Percentiles rank a stretch among this genome's conserved stretches.
Evolutionary conservation across 2,329 filamentous ascomycete genomes (phyloP).

Genomic region (Aureobasidium sp.): DNA sequence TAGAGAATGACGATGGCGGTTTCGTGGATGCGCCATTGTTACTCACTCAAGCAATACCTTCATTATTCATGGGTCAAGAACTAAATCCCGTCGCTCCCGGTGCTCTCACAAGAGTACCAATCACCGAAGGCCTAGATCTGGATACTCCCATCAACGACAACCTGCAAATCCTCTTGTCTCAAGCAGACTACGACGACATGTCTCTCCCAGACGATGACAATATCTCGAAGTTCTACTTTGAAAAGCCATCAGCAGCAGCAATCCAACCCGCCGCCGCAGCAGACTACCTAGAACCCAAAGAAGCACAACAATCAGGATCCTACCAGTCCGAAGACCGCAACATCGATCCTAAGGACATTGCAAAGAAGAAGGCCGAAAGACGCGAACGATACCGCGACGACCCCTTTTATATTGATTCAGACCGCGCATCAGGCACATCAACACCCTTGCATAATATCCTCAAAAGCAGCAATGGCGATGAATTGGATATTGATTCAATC

Average conservation of each 20-base stretch:
- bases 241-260: constrained; percentile 29
- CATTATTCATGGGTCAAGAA: constrained; percentile 77
- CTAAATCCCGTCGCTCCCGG: constrained; percentile 81
- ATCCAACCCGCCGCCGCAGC: constrained; percentile 32
- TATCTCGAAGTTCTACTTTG: constrained; percentile 41
- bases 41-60: constrained; percentile 83
- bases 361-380: constrained; percentile 67
- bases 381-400: constrained; percentile 82
- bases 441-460: constrained; percentile 75
- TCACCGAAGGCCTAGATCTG: constrained; percentile 68
- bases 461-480: constrained; percentile 60
- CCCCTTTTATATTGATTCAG: constrained; percentile 76
- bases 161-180: constrained; percentile 58
- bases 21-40: constrained; percentile 74
- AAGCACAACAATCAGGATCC: constrained; percentile 30
- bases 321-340: constrained; percentile 40
- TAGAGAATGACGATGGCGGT: constrained; percentile 51
- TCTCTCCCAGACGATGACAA: constrained; percentile 37
- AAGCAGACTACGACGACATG: constrained; percentile 40
- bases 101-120: constrained; percentile 79
- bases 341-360: constrained; percentile 67
- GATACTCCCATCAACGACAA: constrained; percentile 75
- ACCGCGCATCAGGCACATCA: constrained; percentile 50
- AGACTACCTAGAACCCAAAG: constrained; percentile 36
- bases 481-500: constrained; percentile 87